Conservation (phyloP, 306 rosid species). For the Rosa lucieae region DNA sequence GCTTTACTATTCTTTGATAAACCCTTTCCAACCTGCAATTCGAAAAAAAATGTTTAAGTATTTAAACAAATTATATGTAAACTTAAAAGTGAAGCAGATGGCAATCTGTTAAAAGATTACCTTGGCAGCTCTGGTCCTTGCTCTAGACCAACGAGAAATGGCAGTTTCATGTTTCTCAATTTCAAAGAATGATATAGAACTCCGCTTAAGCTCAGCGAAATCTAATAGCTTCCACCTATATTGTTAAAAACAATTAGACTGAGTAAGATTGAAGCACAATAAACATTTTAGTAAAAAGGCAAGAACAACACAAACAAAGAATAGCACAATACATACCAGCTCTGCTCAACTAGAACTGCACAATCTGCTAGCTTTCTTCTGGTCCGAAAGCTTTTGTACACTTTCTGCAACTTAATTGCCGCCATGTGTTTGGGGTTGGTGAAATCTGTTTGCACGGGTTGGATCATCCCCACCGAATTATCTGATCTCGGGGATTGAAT, state of each 20-base stretch:
- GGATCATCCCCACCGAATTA: conserved; percentile 33
- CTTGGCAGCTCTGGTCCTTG: conserved; percentile 98
- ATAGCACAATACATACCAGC: conserved; percentile 61
- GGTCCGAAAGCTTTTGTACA: conserved; percentile 96
- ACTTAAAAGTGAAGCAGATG: not conserved
- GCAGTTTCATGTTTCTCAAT: conserved; percentile 96
- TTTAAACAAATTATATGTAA: conserved; percentile 5
- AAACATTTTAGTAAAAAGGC: not conserved
- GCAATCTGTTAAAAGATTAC: conserved; percentile 34
- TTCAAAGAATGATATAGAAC: conserved; percentile 92
- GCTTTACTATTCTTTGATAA: conserved; percentile 87
- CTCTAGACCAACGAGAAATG: conserved; percentile 97
- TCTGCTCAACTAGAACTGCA: conserved; percentile 96
- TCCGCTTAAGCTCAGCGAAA: conserved; percentile 91
- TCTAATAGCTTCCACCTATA: conserved; percentile 97
- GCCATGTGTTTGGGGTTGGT: conserved; percentile 75
- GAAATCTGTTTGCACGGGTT: conserved; percentile 51
- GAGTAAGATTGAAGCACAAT: conserved; percentile 26
- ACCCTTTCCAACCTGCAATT: conserved; percentile 94
- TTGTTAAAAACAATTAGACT: conserved; percentile 18
- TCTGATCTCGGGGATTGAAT: conserved; percentile 40
- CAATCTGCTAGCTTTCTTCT: conserved; percentile 98
- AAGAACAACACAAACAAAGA: conserved; percentile 8
- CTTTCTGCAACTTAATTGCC: conserved; percentile 92
- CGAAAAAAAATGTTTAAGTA: conserved; percentile 19